Base-by-base conservation (phyloP, 2,329 filamentous ascomycete genomes). In the Dothistroma septosporum region DNA sequence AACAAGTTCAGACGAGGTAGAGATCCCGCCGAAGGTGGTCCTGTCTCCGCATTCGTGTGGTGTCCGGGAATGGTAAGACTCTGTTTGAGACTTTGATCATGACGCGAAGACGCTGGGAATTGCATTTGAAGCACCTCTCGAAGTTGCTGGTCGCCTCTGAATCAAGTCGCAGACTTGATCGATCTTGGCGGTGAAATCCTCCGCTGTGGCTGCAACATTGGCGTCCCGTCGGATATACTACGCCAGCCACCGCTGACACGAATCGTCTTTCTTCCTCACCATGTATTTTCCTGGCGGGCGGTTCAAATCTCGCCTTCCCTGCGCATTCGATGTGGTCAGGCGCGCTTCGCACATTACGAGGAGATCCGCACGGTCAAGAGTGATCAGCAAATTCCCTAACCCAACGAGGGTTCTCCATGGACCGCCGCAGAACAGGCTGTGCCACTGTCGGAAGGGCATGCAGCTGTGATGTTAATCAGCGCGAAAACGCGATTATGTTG, bases 1-100 rank as follows among this genome's bases (percentile, higher is more conserved):
- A 63, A 63, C 59, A 53, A 62, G 9, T 50, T 19, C 46, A 44
- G 46, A 57, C 24, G 46, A 35, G 16, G 12, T 19, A 44, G 24
- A 55, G 33, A 2, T 35, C 10, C 24, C 31, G n/a, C 53, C 24
- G 35, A n/a, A 41, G 35, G 53, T 21, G 37, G 19, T n/a, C 32
- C 19, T 48, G 22, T 44, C 53, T 44, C 53, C 22, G 53, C 53
- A 11, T 28, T 19, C 35, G 32, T n/a, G 16, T 53, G 53, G 32
- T 55, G 53, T 19, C 16, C 11, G 32, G 32, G 32, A 28, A 21
- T 22, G 53, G 32, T 55, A 37, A 28, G 53, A 28, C 32, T 9
- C 2, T 31, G 24, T 33, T 19, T 5, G n/a, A 28, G 32, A 33
- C 32, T 12, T 16, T 12, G 22, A 37, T n/a, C 28, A 24, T 46